phyloP scores from a whole-genome alignment of 83 land plant genomes.

The Diphasiastrum complanatum region DNA sequence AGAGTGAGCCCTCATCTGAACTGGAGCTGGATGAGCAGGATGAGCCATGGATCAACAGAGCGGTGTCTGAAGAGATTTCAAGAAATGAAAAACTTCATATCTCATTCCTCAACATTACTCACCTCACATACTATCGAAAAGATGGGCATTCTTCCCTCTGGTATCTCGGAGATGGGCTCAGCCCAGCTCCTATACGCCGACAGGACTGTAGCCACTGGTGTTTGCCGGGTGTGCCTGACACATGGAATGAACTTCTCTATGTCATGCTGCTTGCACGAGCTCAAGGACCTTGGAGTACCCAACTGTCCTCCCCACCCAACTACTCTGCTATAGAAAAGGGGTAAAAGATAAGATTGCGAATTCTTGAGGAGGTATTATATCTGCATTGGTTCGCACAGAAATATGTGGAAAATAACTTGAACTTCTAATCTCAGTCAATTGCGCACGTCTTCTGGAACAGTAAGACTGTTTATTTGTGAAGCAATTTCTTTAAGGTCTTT shows the following conservation, averaged over 20 bases:
- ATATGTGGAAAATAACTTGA: too few relatives aligned
- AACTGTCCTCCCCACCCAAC: too few relatives aligned
- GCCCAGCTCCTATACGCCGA: conserved; percentile 28
- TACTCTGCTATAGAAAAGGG: too few relatives aligned
- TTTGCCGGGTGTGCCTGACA: conserved; percentile 32
- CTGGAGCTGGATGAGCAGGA: not conserved
- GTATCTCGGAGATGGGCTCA: conserved; percentile 46
- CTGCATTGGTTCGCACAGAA: too few relatives aligned
- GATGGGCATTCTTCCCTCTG: conserved; percentile 70
- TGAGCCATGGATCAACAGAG: conserved; percentile 46
- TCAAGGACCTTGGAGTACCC: conserved; percentile 2
- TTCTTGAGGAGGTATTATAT: too few relatives aligned
- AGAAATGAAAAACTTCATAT: conserved; percentile 9
- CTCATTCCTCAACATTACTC: conserved; percentile 64
- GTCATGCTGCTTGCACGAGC: conserved; percentile 11
- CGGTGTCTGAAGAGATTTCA: conserved; percentile 35
- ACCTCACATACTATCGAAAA: conserved; percentile 63
- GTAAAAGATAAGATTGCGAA: too few relatives aligned
- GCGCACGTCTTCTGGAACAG: too few relatives aligned
- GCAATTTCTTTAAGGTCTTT: too few relatives aligned
- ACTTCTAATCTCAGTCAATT: too few relatives aligned
- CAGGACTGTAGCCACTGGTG: conserved; percentile 95
- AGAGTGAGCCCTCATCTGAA: conserved; percentile 53
- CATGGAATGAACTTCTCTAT: conserved; percentile 28
- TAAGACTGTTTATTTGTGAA: too few relatives aligned